These are phyloP conservation scores for Moricandia moricandioides DNA, from an alignment of 345 rosid genomes.

Conservation along the genomic window DNA sequence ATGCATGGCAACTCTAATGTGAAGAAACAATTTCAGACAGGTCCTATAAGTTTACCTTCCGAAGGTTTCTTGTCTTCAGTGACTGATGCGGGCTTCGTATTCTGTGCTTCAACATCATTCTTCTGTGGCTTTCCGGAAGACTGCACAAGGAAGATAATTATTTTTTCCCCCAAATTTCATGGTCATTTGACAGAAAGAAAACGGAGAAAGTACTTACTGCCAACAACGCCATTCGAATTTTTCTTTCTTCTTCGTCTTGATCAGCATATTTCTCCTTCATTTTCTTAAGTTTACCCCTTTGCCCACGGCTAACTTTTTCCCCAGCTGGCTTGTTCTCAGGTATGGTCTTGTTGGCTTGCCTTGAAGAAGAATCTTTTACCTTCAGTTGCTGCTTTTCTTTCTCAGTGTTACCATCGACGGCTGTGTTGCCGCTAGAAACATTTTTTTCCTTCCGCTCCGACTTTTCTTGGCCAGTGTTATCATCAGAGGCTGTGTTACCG, in stretches of 20 bases:
- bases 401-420: constrained; percentile 29
- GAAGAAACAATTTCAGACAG: not conserved
- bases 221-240: constrained; percentile 77
- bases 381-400: constrained; percentile 42
- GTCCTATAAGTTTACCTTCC: constrained; percentile 30
- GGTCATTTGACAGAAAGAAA: not conserved
- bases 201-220: constrained; percentile 59
- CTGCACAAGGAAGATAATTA: constrained; percentile 42
- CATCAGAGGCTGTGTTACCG: constrained; percentile 26
- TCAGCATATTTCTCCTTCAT: constrained; percentile 96
- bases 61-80: constrained; percentile 44
- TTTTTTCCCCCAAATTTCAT: not conserved
- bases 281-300: constrained; percentile 85
- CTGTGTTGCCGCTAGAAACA: constrained; percentile 25
- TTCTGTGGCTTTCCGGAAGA: constrained; percentile 76
- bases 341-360: constrained; percentile 41
- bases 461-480: constrained; percentile 40
- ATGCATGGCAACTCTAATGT: not conserved
- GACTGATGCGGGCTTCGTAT: constrained; percentile 31
- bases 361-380: constrained; percentile 39
- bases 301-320: constrained; percentile 83
- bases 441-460: constrained; percentile 37
- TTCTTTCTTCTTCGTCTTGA: constrained; percentile 96
- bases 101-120: constrained; percentile 48
- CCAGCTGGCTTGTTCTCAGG: constrained; percentile 50